These are phyloP conservation scores for Parsonsia alboflavescens DNA, from an alignment of 257 asterid species.

Conservation along the genomic window DNA sequence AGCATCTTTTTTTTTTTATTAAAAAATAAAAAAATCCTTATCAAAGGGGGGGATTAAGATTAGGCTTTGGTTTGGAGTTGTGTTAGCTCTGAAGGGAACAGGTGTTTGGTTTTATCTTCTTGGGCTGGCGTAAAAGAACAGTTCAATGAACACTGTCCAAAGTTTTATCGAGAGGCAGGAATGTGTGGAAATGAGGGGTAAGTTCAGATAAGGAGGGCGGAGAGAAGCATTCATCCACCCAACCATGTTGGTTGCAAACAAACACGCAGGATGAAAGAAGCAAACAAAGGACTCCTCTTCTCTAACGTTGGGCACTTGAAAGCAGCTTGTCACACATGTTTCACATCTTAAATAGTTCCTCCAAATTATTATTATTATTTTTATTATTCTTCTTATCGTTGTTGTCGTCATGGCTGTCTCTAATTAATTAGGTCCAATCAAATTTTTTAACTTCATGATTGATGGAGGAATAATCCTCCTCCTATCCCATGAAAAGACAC, in stretches of 20 bases:
- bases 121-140: not conserved
- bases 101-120: no score
- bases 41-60: not conserved
- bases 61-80: not conserved
- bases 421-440: not conserved
- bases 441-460: not conserved
- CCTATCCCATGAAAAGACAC: not conserved
- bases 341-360: not conserved
- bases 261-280: slow-evolving; percentile 8
- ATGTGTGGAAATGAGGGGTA: slow-evolving; percentile 7
- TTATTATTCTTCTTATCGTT: no score
- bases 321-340: slow-evolving; percentile 6
- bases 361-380: not conserved
- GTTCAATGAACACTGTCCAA: slow-evolving; percentile 1
- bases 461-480: not conserved
- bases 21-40: not conserved
- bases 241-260: slow-evolving; percentile 10
- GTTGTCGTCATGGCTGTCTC: slow-evolving; percentile 4
- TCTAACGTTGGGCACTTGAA: slow-evolving; percentile 6
- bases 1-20: no score
- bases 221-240: not conserved
- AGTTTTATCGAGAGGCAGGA: slow-evolving; percentile 3
- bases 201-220: not conserved
- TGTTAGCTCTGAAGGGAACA: not conserved
- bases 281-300: slow-evolving; percentile 16